A percentile compares a stretch with the other conserved stretches of the same genome.
Evolutionary conservation across 2,329 filamentous ascomycete genomes (phyloP).

Genomic region (Pseudogymnoascus sp.): DNA sequence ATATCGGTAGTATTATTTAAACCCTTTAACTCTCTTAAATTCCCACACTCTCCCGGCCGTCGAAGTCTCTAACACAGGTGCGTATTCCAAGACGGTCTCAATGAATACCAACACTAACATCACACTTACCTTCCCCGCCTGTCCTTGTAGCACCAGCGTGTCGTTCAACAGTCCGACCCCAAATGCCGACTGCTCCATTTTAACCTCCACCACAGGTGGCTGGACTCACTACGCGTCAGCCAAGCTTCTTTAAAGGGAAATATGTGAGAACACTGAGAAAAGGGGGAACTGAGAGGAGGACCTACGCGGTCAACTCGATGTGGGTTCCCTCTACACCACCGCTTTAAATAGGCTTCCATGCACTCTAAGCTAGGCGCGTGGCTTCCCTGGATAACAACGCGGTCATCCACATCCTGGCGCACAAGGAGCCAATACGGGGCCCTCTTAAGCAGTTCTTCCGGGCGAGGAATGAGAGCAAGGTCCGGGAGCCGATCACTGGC

Average conservation of each 20-base stretch:
- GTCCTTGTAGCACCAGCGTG: conserved; percentile 33
- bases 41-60: conserved; percentile 28
- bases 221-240: conserved; percentile 19
- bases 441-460: conserved; percentile 40
- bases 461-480: conserved; percentile 35
- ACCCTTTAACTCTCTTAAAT: conserved; percentile 24
- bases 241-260: not conserved
- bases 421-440: conserved; percentile 44
- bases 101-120: conserved; percentile 40
- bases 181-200: conserved; percentile 39
- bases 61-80: conserved; percentile 27
- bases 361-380: conserved; percentile 41
- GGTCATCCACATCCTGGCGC: conserved; percentile 22
- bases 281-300: not conserved
- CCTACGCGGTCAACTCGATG: conserved; percentile 31
- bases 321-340: conserved; percentile 41
- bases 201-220: conserved; percentile 38
- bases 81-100: conserved; percentile 42
- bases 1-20: conserved; percentile 10
- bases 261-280: not conserved
- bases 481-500: conserved; percentile 35
- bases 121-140: conserved; percentile 34
- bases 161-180: conserved; percentile 40
- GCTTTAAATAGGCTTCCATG: conserved; percentile 39
- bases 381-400: conserved; percentile 40